Conservation (phyloP, 768 basidiomycete genomes). For the Lactarius indigo region DNA sequence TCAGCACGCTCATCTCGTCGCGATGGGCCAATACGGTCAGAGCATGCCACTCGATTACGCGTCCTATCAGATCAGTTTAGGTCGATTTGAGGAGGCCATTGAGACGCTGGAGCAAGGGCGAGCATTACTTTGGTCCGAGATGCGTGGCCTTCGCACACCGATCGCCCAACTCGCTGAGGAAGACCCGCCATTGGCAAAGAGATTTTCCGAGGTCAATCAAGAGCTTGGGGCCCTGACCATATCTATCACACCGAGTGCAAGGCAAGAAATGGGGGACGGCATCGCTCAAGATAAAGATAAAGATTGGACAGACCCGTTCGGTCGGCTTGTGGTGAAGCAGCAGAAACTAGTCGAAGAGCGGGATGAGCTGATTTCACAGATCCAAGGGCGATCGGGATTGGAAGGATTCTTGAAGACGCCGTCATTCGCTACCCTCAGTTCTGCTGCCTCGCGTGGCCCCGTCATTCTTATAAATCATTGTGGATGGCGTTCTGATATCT, state of each 20-base stretch:
- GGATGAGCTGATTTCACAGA: too few relatives aligned
- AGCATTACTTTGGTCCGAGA: constrained; percentile 9
- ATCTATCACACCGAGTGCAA: not conserved
- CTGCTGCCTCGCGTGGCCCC: not conserved
- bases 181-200: not conserved
- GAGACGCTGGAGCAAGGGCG: constrained; percentile 11
- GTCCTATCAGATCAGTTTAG: constrained; percentile 4
- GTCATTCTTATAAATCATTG: too few relatives aligned
- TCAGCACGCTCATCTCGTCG: constrained; percentile 4
- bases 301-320: not conserved
- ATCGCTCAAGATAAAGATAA: not conserved
- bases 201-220: not conserved
- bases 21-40: not conserved
- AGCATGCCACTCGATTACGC: constrained; percentile 2
- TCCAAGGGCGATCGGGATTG: not conserved
- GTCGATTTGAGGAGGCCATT: constrained; percentile 9
- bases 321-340: not conserved
- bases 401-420: not conserved
- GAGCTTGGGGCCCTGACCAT: not conserved
- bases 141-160: constrained; percentile 3
- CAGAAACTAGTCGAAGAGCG: too few relatives aligned
- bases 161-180: not conserved
- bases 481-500: too few relatives aligned
- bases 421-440: not conserved
- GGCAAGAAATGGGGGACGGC: not conserved